These are phyloP conservation scores for Viola odorata DNA, from an alignment of 345 rosid genomes.

Conservation along the genomic window DNA sequence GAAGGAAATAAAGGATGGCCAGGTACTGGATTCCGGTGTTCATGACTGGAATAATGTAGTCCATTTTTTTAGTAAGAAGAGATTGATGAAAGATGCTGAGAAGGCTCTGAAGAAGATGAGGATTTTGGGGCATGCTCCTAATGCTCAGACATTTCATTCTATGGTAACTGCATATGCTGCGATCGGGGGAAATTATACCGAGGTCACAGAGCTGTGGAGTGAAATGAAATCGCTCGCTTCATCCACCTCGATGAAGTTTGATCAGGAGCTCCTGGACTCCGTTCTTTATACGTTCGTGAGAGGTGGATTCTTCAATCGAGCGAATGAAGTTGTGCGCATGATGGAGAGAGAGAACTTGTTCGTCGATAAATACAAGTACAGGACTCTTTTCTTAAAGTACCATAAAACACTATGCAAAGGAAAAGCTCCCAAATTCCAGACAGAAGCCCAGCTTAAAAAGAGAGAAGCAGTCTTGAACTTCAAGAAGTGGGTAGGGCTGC, in stretches of 20 bases:
- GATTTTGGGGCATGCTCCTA: slow-evolving; percentile 73
- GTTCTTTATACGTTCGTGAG: slow-evolving; percentile 83
- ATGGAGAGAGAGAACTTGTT: slow-evolving; percentile 83
- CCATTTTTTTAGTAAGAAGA: slow-evolving; percentile 82
- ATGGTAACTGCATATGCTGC: slow-evolving; percentile 93
- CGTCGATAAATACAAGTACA: slow-evolving; percentile 80
- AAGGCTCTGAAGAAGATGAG: slow-evolving; percentile 82
- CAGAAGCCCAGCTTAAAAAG: slow-evolving; percentile 71
- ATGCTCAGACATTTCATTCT: slow-evolving; percentile 93
- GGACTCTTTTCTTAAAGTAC: slow-evolving; percentile 80
- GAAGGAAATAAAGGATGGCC: slow-evolving; percentile 74
- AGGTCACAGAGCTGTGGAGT: slow-evolving; percentile 94
- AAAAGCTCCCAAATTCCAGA: slow-evolving; percentile 78
- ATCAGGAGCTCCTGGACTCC: slow-evolving; percentile 88
- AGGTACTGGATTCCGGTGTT: slow-evolving; percentile 60
- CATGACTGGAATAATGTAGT: slow-evolving; percentile 92
- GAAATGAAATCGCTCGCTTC: slow-evolving; percentile 80
- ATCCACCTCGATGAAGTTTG: slow-evolving; percentile 65
- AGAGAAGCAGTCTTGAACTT: slow-evolving; percentile 67
- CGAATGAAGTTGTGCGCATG: slow-evolving; percentile 75
- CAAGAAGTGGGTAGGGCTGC: slow-evolving; percentile 79
- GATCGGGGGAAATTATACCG: slow-evolving; percentile 71
- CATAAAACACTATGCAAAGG: slow-evolving; percentile 87
- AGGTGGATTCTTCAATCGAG: slow-evolving; percentile 78
- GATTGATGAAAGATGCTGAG: slow-evolving; percentile 93